Base-by-base conservation (phyloP, 225 moss, liverwort and hornwort genomes). In the Takakia lepidozioides region DNA sequence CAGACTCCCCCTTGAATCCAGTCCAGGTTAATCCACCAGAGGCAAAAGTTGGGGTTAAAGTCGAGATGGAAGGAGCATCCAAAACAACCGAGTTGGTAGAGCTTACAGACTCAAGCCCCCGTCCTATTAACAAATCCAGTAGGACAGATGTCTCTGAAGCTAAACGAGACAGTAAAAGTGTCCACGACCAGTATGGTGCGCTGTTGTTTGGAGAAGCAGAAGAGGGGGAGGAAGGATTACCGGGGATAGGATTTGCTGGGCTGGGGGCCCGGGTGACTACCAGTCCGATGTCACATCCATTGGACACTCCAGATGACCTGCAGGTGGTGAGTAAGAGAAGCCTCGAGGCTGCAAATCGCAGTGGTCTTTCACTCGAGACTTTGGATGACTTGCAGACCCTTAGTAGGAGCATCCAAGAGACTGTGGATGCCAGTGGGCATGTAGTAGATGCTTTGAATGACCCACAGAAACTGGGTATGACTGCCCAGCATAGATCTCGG, bases 241-340 rank as follows among this genome's bases (percentile, higher is more conserved):
- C 67, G 48, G 81, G 76, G 24, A 67, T 77, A 57, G 77, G 77
- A 10, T 73, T 73, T 43, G 57, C 73, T 48, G 59, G 64, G 59
- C 51, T 62, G 27, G 48, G 57, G 42, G n/a, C n/a, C n/a, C n/a
- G n/a, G n/a, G n/a, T n/a, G n/a, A 54, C 53, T 38, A 54, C 61
- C 22, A 46, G 11, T 45, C 51, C 48, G 43, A 66, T 44, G 56
- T 55, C 42, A 29, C 47, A 24, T 30, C 51, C 62, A 20, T 46
- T 30, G 25, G 51, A 64, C 36, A 18, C 39, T 62, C 7, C 37
- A 19, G 27, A 25, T 8, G 26, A 28, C 46, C 43, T 29, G 18
- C 61, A 38, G 48, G 29, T 57, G 34, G 38, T 27, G 9, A 41
- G 48, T 48, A 51, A 32, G n/a, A n/a, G n/a, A n/a, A n/a, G n/a